Evolutionary conservation across 208 protist species (phyloP).

Genomic region (Naegleria fowleri): DNA sequence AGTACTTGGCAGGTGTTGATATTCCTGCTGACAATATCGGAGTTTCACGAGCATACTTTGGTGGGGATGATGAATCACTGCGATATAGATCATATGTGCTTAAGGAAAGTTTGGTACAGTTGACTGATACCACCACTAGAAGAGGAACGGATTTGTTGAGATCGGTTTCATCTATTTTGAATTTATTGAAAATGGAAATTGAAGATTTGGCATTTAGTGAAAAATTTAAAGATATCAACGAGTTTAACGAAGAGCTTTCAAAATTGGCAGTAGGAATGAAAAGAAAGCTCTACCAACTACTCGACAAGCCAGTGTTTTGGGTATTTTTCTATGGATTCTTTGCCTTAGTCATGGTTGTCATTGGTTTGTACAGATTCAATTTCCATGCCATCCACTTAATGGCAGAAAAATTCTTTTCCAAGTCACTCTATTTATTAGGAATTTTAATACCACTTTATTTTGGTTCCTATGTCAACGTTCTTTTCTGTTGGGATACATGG

Average conservation of each 20-base stretch:
- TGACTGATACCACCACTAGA: not conserved
- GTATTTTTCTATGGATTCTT: not conserved
- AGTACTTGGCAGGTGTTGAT: not conserved
- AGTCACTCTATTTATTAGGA: not conserved
- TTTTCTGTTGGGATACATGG: not conserved
- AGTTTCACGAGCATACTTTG: not conserved
- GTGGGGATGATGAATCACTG: not conserved
- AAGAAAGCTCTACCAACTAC: not conserved
- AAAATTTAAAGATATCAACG: not conserved
- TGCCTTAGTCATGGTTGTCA: not conserved
- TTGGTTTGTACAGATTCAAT: not conserved
- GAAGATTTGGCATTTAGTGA: too few relatives aligned
- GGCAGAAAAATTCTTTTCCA: not conserved
- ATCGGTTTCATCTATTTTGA: not conserved
- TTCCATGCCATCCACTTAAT: not conserved
- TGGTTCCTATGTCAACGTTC: not conserved
- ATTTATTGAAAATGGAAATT: not conserved
- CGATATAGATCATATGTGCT: not conserved
- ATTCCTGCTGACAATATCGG: constrained; percentile 23
- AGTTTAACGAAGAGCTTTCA: not conserved
- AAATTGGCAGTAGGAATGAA: not conserved
- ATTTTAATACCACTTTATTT: constrained; percentile 18
- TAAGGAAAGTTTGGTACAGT: constrained; percentile 14
- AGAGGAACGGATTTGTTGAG: not conserved
- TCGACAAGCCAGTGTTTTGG: not conserved